Evolutionary conservation across 1,139 yeast genomes (phyloP), one percentile per base, ranked within the genome.

Genomic region (Blastobotrys capitulatus): DNA sequence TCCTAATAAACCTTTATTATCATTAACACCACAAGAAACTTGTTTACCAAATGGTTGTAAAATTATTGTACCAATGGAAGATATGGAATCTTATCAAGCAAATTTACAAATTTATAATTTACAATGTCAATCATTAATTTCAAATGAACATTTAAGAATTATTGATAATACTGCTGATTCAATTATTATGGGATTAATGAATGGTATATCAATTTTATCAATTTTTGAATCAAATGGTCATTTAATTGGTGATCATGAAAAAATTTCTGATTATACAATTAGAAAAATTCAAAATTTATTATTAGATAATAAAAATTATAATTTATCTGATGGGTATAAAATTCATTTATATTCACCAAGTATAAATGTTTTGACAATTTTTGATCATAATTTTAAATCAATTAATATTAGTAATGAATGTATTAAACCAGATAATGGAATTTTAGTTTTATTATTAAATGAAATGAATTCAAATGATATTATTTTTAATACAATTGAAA

Each of bases 121-220:
- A 38, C 41, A 37, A 12, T 15, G 42, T 6, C 15, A 6, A 15
- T 18, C 35, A 6, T n/a, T 22, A 8, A 39, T 18, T 2, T 32
- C 20, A 19, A 38, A 22, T 20, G 50, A 42, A 25, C 20, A 26
- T 10, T 18, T 19, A 3, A 20, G 26, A 19, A 22, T 44, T 8
- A 39, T 48, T 9, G 27, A 16, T n/a, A 31, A 41, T 6, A 43
- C 46, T 2, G 36, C 44, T 12, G 43, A 41, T 13, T 29, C 46
- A 1, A 43, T 44, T 18, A 20, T 40, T 13, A 41, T 46, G 48
- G 41, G 48, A n/a, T 15, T 44, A 10, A 35, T 25, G 18, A 19
- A 41, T 12, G 51, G 51, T 1, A 38, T 48, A 22, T 19, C 47
- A n/a, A 29, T 35, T 7, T n/a, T 44, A 26, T 44, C 51, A 3